These are phyloP conservation scores for Huntiella omanensis DNA, from an alignment of 2,329 filamentous ascomycete species.

Conservation along the genomic window DNA sequence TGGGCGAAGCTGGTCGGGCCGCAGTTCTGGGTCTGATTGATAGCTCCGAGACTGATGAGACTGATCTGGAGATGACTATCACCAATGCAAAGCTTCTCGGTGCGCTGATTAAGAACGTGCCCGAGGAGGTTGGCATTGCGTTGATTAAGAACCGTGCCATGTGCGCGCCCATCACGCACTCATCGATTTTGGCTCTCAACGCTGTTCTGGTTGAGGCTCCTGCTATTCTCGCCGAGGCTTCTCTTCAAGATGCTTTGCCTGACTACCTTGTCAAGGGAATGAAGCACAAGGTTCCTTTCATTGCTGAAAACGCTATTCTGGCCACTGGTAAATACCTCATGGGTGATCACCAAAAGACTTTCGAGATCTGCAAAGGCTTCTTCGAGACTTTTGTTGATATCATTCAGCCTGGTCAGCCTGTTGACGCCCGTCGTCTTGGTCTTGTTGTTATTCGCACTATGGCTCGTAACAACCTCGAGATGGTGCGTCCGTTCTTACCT, in stretches of 20 bases:
- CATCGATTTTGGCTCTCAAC: conserved; percentile 75
- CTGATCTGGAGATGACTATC: conserved; percentile 61
- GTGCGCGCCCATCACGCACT: conserved; percentile 52
- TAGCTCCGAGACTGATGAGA: conserved; percentile 50
- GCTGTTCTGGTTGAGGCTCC: conserved; percentile 71
- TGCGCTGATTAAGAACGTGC: conserved; percentile 72
- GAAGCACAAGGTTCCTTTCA: conserved; percentile 53
- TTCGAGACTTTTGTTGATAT: conserved; percentile 60
- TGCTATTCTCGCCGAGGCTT: conserved; percentile 43
- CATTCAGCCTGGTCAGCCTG: conserved; percentile 58
- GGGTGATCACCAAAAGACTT: conserved; percentile 41
- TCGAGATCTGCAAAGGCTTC: conserved; percentile 59
- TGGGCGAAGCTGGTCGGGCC: conserved; percentile 75
- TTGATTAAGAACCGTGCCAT: conserved; percentile 57
- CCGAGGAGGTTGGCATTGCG: conserved; percentile 44
- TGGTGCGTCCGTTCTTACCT: conserved; percentile 63
- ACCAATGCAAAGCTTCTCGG: conserved; percentile 83
- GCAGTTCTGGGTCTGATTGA: conserved; percentile 84
- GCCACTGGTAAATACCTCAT: conserved; percentile 84
- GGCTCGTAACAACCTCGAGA: conserved; percentile 57
- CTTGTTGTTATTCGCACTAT: conserved; percentile 79
- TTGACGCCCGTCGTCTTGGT: conserved; percentile 68
- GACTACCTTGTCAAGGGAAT: conserved; percentile 68
- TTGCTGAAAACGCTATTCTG: conserved; percentile 74
- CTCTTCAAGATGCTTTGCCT: conserved; percentile 54